These are phyloP conservation scores for Corylus avellana DNA, from an alignment of 306 rosid species.

Conservation along the genomic window DNA sequence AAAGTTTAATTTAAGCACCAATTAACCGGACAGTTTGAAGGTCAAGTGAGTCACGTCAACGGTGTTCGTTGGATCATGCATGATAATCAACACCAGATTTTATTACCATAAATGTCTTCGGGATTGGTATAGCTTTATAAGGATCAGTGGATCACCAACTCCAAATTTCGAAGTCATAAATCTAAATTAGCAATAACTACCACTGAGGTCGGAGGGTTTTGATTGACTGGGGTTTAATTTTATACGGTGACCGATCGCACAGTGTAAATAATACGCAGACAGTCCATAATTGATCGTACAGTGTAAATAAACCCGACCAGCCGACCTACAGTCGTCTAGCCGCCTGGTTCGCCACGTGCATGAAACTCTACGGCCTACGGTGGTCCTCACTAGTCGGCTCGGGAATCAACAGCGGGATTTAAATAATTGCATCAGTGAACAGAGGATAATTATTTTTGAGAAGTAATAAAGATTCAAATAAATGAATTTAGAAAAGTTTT, in stretches of 20 bases:
- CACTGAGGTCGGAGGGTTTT: too few species aligned
- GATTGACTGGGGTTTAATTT: too few species aligned
- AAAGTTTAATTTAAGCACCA: background rate
- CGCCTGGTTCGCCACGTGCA: constrained; percentile 16
- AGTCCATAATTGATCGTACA: too few species aligned
- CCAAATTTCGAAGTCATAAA: background rate
- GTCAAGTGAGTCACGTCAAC: background rate
- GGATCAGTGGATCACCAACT: background rate
- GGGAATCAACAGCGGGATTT: background rate
- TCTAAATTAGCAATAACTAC: background rate
- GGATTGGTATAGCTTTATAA: background rate
- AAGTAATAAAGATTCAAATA: too few species aligned
- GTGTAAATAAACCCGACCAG: constrained; percentile 27
- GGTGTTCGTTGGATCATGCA: background rate
- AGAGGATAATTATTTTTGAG: background rate
- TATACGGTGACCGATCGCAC: too few species aligned
- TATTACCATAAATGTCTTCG: background rate
- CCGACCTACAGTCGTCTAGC: constrained; percentile 24
- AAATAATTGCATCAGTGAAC: background rate
- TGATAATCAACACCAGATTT: background rate
- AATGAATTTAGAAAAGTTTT: too few species aligned
- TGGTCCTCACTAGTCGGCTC: background rate
- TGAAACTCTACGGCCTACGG: background rate
- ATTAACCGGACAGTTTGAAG: background rate
- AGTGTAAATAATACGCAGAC: background rate